phyloP scores from a whole-genome alignment of 2,329 filamentous ascomycete genomes.

The Lasiodiplodia hormozganensis region DNA sequence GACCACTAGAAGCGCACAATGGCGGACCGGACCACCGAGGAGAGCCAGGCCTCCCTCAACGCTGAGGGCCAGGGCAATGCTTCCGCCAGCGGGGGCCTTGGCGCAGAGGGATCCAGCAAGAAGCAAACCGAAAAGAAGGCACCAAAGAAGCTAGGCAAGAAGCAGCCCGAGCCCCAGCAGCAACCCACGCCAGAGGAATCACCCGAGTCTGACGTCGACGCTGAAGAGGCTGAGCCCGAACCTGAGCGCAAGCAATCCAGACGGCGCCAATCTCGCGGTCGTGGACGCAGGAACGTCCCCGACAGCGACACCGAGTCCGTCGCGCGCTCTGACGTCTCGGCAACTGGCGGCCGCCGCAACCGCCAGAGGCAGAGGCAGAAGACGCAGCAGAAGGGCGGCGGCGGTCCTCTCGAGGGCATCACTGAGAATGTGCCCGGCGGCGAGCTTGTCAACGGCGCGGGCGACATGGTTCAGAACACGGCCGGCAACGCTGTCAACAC shows the following conservation, averaged over 20 bases:
- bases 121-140: constrained; percentile 56
- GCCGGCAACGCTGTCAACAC: constrained; percentile 59
- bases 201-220: constrained; percentile 51
- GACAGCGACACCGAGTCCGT: constrained; percentile 63
- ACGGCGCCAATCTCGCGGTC: constrained; percentile 58
- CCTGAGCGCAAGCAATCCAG: constrained; percentile 52
- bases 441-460: constrained; percentile 59
- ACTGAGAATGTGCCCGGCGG: constrained; percentile 61
- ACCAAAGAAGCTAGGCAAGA: constrained; percentile 58
- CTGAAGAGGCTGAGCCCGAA: constrained; percentile 55
- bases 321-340: constrained; percentile 61
- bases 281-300: constrained; percentile 51
- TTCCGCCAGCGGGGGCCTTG: constrained; percentile 32
- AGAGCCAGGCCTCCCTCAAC: constrained; percentile 35
- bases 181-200: constrained; percentile 52
- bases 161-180: constrained; percentile 53
- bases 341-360: constrained; percentile 62
- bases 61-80: constrained; percentile 38
- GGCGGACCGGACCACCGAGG: constrained; percentile 34
- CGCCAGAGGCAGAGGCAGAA: constrained; percentile 59
- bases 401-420: constrained; percentile 61
- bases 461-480: constrained; percentile 64
- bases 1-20: constrained; percentile 30
- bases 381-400: constrained; percentile 51
- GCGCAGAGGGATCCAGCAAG: constrained; percentile 34